Conservation (phyloP, 2,329 filamentous ascomycete genomes). For the Fusarium sp. region DNA sequence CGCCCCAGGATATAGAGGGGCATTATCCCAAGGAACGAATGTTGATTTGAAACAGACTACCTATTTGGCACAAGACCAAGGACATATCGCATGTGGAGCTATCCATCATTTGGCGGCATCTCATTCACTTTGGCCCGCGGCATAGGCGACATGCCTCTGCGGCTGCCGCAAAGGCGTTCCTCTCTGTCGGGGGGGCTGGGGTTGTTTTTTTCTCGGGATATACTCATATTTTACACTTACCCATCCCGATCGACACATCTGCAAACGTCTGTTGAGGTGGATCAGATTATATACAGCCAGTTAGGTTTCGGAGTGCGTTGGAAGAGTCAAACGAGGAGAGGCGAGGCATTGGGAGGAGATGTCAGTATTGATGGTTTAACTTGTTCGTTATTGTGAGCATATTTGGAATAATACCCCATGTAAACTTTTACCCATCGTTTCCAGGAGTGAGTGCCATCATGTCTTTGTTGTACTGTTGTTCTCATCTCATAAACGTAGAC, state of each 20-base stretch:
- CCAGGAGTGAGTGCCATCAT: not conserved
- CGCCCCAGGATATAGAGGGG: conserved; percentile 31
- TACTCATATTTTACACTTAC: conserved; percentile 29
- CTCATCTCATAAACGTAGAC: not conserved
- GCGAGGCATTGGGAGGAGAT: conserved; percentile 18
- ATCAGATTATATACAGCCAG: conserved; percentile 29
- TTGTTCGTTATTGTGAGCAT: conserved; percentile 42
- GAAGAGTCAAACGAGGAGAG: conserved; percentile 16
- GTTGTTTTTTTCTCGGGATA: conserved; percentile 18
- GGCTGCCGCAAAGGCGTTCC: conserved; percentile 26
- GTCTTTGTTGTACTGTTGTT: not conserved
- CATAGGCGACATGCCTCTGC: conserved; percentile 19
- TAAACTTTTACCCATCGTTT: conserved; percentile 21
- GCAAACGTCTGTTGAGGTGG: conserved; percentile 26
- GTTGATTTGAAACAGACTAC: conserved; percentile 31
- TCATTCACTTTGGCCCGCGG: conserved; percentile 28
- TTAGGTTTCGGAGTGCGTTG: conserved; percentile 15
- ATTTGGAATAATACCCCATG: conserved; percentile 47
- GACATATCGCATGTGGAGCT: conserved; percentile 28
- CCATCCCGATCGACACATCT: conserved; percentile 26
- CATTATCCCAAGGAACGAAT: conserved; percentile 28
- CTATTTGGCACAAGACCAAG: conserved; percentile 26
- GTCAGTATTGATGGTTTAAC: conserved; percentile 39
- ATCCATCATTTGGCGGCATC: conserved; percentile 33
- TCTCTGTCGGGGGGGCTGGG: conserved; percentile 16